These are phyloP conservation scores for Exophiala spinifera DNA, from an alignment of 2,329 filamentous ascomycete genomes.

Conservation along the genomic window DNA sequence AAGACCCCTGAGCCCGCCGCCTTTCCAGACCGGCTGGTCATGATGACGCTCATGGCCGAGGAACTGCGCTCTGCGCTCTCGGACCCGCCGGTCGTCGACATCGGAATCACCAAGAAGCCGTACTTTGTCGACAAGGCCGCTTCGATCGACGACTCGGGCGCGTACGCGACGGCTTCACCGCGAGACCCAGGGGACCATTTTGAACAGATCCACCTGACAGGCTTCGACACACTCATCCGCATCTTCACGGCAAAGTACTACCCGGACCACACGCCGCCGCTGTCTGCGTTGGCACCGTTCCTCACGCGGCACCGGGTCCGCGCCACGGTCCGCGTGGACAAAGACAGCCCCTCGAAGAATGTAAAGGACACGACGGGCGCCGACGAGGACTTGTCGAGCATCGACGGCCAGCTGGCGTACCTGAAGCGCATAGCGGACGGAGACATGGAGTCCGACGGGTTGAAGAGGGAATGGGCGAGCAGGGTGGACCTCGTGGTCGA, in stretches of 20 bases:
- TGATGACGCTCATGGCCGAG: slow-evolving; percentile 49
- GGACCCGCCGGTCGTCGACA: slow-evolving; percentile 38
- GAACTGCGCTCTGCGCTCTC: slow-evolving; percentile 34
- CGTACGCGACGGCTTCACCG: slow-evolving; percentile 33
- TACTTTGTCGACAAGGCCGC: slow-evolving; percentile 49
- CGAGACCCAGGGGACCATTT: neutral
- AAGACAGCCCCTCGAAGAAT: slow-evolving; percentile 13
- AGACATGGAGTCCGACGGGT: slow-evolving; percentile 36
- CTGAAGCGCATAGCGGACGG: slow-evolving; percentile 35
- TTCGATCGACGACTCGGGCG: slow-evolving; percentile 38
- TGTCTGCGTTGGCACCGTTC: slow-evolving; percentile 42
- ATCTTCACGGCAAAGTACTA: slow-evolving; percentile 51
- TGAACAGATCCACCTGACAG: slow-evolving; percentile 48
- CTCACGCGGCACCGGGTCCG: slow-evolving; percentile 43
- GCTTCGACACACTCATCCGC: slow-evolving; percentile 49
- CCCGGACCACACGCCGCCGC: slow-evolving; percentile 40
- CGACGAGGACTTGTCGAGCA: slow-evolving; percentile 6
- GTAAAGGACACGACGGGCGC: slow-evolving; percentile 33
- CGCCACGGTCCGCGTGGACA: slow-evolving; percentile 39
- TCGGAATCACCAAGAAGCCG: slow-evolving; percentile 48
- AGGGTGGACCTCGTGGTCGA: slow-evolving; percentile 42
- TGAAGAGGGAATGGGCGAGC: slow-evolving; percentile 42
- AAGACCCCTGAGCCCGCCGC: slow-evolving; percentile 52
- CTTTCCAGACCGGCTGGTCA: slow-evolving; percentile 48
- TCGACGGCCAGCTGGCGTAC: slow-evolving; percentile 40